phyloP scores from a whole-genome alignment of 2,329 filamentous ascomycete genomes.

The Trichoderma sp. region DNA sequence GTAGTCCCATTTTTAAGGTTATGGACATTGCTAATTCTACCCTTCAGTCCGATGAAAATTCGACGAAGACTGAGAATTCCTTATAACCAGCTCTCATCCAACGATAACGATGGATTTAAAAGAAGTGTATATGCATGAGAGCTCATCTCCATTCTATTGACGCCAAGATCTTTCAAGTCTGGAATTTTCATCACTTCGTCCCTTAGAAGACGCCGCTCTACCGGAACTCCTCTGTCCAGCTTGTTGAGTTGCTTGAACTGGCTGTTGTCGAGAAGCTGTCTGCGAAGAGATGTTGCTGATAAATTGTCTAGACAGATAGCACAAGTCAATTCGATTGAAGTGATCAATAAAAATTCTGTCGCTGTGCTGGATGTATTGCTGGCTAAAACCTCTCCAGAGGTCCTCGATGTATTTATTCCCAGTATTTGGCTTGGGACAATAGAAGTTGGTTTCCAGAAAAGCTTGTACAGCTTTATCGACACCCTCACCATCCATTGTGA shows the following conservation, averaged over 20 bases:
- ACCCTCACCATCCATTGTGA: slow-evolving; percentile 20
- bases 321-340: background rate
- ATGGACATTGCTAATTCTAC: background rate
- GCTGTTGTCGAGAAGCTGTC: no score
- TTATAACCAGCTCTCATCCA: background rate
- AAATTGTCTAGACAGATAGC: no score
- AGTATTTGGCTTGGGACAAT: background rate
- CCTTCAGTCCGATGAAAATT: background rate
- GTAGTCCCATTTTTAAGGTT: no score
- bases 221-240: no score
- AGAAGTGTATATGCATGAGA: background rate
- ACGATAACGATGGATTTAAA: background rate
- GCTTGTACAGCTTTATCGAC: slow-evolving; percentile 1
- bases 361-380: background rate
- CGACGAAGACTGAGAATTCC: background rate
- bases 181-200: no score
- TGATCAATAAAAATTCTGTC: background rate
- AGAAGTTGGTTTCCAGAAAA: background rate
- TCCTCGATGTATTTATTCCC: background rate
- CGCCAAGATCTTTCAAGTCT: no score
- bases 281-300: no score
- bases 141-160: no score
- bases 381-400: background rate
- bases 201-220: no score
- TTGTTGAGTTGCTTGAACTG: no score